A percentile compares a stretch with the other conserved stretches of the same genome.
Conservation (phyloP, 176 grass and related monocot genomes). For the Hordeum marinum region DNA sequence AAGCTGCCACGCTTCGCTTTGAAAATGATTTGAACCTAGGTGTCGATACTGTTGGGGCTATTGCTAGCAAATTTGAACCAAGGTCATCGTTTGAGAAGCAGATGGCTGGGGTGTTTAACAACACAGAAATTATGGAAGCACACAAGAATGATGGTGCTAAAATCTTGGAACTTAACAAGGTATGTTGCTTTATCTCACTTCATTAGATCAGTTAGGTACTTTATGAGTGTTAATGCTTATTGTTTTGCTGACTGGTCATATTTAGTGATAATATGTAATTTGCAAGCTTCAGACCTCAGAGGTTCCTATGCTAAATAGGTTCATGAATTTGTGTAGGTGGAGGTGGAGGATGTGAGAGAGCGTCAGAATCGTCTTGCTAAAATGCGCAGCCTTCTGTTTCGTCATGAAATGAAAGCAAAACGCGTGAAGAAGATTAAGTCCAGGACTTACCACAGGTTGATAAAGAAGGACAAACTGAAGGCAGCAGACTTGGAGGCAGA, state of each 20-base stretch:
- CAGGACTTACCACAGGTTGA: slow-evolving; percentile 88
- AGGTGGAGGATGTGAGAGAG: slow-evolving; percentile 68
- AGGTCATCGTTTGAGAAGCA: slow-evolving; percentile 74
- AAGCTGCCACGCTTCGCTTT: slow-evolving; percentile 73
- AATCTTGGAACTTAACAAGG: slow-evolving; percentile 94
- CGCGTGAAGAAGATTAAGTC: slow-evolving; percentile 96
- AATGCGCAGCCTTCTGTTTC: slow-evolving; percentile 97
- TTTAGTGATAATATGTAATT: slow-evolving; percentile 1
- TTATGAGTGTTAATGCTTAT: not conserved
- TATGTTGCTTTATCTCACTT: slow-evolving; percentile 22
- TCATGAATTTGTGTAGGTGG: slow-evolving; percentile 55
- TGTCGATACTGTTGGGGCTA: slow-evolving; percentile 59
- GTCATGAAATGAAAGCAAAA: slow-evolving; percentile 91
- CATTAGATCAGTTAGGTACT: not conserved
- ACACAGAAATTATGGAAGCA: slow-evolving; percentile 60
- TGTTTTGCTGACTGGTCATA: not conserved
- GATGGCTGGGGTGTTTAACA: slow-evolving; percentile 50
- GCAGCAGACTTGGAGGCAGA: slow-evolving; percentile 61
- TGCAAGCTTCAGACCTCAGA: not conserved
- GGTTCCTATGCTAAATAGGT: not conserved
- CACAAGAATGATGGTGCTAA: slow-evolving; percentile 82
- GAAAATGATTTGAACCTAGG: slow-evolving; percentile 76
- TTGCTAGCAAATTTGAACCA: slow-evolving; percentile 76
- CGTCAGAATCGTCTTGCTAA: slow-evolving; percentile 81
- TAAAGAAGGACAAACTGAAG: slow-evolving; percentile 82